Evolutionary conservation across 371 early-diverging fungal genomes (phyloP).

Genomic region (Rhizopus microsporus): DNA sequence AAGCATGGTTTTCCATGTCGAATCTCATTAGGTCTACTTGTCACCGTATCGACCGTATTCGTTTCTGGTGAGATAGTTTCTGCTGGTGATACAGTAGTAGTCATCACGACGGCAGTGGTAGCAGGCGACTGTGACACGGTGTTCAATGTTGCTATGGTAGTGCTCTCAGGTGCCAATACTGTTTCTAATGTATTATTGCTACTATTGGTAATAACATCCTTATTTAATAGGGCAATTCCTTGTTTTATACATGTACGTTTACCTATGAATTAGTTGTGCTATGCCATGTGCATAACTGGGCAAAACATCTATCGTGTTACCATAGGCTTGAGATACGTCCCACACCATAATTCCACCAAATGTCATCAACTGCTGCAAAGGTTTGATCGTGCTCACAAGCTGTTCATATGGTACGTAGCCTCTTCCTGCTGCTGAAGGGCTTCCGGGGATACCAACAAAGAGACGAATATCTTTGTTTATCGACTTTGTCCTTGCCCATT

Average conservation of each 20-base stretch:
- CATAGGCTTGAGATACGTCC: constrained; percentile 57
- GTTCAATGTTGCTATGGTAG: no score
- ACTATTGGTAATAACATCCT: background rate
- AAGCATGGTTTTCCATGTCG: constrained; percentile 2
- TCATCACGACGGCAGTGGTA: no score
- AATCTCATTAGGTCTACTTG: background rate
- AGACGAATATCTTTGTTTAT: constrained; percentile 62
- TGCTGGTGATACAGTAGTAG: background rate
- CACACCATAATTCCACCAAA: constrained; percentile 75
- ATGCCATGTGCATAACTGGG: constrained; percentile 27
- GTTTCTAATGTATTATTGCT: background rate
- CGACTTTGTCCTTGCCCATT: constrained; percentile 62
- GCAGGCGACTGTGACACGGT: no score
- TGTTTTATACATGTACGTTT: constrained; percentile 1
- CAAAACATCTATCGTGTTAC: constrained; percentile 29
- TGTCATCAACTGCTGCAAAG: constrained; percentile 32
- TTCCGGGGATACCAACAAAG: constrained; percentile 64
- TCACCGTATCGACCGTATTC: background rate
- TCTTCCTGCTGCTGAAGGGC: constrained; percentile 43
- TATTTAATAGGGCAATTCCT: background rate
- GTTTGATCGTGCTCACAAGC: constrained; percentile 25
- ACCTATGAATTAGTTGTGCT: constrained; percentile 17
- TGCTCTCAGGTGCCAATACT: constrained; percentile 4
- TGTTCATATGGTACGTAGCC: constrained; percentile 40
- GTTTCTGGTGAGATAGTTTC: background rate